Conservation (phyloP, 768 basidiomycete genomes). For the Nidularia pulvinata region DNA sequence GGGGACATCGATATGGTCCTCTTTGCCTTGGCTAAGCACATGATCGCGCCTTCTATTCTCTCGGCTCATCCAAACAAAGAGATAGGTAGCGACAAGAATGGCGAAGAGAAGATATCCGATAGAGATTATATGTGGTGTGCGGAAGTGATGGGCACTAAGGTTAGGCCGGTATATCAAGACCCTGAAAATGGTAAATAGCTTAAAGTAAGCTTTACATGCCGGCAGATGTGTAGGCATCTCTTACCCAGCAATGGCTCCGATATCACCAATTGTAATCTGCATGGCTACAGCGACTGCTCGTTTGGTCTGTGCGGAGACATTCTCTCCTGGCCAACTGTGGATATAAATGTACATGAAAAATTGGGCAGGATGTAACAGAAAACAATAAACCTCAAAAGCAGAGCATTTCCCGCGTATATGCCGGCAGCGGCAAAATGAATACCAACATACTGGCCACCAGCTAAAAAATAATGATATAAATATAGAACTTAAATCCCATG, state of each 20-base stretch:
- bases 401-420: constrained; percentile 56
- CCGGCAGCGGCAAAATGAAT: constrained; percentile 56
- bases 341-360: background rate
- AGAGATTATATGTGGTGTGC: constrained; percentile 56
- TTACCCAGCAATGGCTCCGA: constrained; percentile 56
- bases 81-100: constrained; percentile 36
- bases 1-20: constrained; percentile 8
- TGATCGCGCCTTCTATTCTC: constrained; percentile 47
- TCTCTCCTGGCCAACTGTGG: constrained; percentile 59
- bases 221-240: background rate
- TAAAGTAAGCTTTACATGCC: too few species aligned
- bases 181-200: constrained; percentile 15
- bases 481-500: too few species aligned
- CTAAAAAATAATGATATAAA: too few species aligned
- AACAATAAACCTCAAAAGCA: constrained; percentile 44
- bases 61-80: constrained; percentile 45
- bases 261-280: constrained; percentile 65
- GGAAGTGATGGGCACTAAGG: constrained; percentile 42
- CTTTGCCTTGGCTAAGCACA: constrained; percentile 17
- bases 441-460: constrained; percentile 56
- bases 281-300: constrained; percentile 60
- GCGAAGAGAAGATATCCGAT: constrained; percentile 59
- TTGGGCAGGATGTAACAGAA: background rate
- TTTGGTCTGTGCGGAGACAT: constrained; percentile 70
- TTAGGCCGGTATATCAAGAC: constrained; percentile 55